A percentile compares a stretch with the other conserved stretches of the same genome.
Conservation (phyloP, 1,284 basidiomycete genomes). For the Apiotrichum mycotoxinovorans region DNA sequence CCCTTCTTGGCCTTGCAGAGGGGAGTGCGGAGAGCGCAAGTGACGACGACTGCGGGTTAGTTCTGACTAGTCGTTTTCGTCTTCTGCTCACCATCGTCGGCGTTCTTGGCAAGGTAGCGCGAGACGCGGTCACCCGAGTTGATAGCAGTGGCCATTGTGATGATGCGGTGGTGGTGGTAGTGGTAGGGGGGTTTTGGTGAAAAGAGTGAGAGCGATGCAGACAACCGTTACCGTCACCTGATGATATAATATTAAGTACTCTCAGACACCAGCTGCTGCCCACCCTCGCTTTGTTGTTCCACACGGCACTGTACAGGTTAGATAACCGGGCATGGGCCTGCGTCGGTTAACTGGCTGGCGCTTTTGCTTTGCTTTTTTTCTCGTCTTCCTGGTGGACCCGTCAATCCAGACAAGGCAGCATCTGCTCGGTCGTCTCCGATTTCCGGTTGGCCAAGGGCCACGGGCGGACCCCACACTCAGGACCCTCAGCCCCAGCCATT, state of each 20-base stretch:
- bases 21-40: slow-evolving; percentile 26
- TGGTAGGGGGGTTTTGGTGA: no score
- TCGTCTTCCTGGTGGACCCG: no score
- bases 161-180: not conserved
- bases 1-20: slow-evolving; percentile 29
- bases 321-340: not conserved
- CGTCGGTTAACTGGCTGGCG: no score
- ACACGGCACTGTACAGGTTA: no score
- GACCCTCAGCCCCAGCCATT: no score
- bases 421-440: no score
- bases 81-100: slow-evolving; percentile 9
- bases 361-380: no score
- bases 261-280: not conserved
- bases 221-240: not conserved
- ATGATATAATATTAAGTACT: not conserved
- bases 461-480: no score
- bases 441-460: no score
- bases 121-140: not conserved
- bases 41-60: slow-evolving; percentile 14
- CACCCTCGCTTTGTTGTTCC: not conserved
- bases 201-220: no score
- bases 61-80: not conserved
- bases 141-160: not conserved
- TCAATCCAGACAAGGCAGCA: no score
- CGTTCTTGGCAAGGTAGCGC: slow-evolving; percentile 12